phyloP scores from a whole-genome alignment of 768 basidiomycete genomes.

The Inosperma sp. region DNA sequence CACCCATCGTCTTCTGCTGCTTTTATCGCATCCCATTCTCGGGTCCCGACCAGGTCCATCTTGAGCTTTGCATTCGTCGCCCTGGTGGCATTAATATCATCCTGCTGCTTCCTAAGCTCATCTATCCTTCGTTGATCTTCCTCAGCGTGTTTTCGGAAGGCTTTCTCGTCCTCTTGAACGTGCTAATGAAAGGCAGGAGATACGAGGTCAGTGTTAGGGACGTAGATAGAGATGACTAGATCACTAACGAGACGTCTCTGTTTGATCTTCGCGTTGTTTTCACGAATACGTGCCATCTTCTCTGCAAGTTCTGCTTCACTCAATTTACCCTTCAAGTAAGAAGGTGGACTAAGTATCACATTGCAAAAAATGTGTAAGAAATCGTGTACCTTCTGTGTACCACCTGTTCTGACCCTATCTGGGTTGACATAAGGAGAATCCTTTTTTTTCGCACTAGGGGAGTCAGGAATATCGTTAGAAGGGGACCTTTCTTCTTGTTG shows the following conservation, averaged over 20 bases:
- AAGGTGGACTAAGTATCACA: not conserved
- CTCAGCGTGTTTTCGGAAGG: conserved; percentile 68
- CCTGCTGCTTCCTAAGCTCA: conserved; percentile 61
- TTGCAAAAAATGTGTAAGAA: not conserved
- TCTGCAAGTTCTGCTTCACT: conserved; percentile 63
- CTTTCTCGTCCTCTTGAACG: conserved; percentile 76
- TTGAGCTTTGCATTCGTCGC: conserved; percentile 78
- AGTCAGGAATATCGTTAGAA: conserved; percentile 6
- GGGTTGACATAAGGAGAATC: conserved; percentile 76
- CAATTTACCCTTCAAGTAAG: conserved; percentile 52
- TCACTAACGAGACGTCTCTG: conserved; percentile 54
- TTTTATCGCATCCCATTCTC: conserved; percentile 87
- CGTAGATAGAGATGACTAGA: not conserved
- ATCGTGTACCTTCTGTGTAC: conserved; percentile 57
- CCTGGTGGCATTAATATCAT: conserved; percentile 61
- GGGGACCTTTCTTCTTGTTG: conserved; percentile 11
- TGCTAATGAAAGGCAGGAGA: too few species aligned
- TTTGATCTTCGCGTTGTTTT: conserved; percentile 75
- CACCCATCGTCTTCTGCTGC: conserved; percentile 8
- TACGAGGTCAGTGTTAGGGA: conserved; percentile 1
- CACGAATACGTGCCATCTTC: conserved; percentile 63
- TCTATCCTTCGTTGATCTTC: conserved; percentile 55
- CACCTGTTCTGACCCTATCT: conserved; percentile 82
- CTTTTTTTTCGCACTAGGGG: conserved; percentile 35
- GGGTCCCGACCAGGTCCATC: conserved; percentile 70